Percentiles rank a stretch among this genome's conserved stretches.
phyloP scores from a whole-genome alignment of 768 basidiomycete species.

The Termitomyces sp. region DNA sequence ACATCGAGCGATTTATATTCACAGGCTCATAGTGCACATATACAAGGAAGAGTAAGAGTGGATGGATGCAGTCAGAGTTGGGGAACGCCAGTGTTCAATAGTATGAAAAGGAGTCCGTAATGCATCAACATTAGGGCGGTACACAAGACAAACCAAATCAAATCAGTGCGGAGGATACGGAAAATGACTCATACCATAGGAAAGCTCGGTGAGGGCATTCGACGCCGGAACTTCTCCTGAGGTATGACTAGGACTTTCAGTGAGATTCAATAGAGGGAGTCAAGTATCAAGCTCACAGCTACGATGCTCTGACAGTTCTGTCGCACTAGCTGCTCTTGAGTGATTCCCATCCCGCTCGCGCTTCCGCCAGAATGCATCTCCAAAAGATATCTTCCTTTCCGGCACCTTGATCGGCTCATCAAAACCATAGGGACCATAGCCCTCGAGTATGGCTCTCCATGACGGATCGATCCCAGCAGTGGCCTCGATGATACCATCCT shows the following conservation, averaged over 20 bases:
- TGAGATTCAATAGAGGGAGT: not conserved
- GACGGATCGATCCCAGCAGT: conserved; percentile 47
- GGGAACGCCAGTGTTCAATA: not conserved
- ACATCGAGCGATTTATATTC: not conserved
- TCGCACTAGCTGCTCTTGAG: conserved; percentile 1
- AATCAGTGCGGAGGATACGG: not conserved
- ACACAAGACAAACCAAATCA: not conserved
- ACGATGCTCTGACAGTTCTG: conserved; percentile 1
- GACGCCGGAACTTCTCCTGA: conserved; percentile 6
- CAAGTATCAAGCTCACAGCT: not conserved
- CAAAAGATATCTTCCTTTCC: conserved; percentile 24
- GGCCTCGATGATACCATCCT: conserved; percentile 44
- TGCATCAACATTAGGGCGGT: not conserved
- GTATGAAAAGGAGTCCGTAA: not conserved
- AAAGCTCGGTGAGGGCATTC: conserved; percentile 10
- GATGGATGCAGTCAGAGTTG: not conserved
- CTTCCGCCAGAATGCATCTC: conserved; percentile 27
- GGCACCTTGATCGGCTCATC: conserved; percentile 16
- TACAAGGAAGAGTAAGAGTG: not conserved
- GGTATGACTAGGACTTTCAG: not conserved
- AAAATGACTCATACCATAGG: conserved; percentile 3
- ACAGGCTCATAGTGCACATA: not conserved
- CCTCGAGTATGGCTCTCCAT: conserved; percentile 39
- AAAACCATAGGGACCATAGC: conserved; percentile 13
- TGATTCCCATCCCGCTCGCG: conserved; percentile 15